Base-by-base conservation (phyloP, 805 yeast species). In the Pachysolen tannophilus region DNA sequence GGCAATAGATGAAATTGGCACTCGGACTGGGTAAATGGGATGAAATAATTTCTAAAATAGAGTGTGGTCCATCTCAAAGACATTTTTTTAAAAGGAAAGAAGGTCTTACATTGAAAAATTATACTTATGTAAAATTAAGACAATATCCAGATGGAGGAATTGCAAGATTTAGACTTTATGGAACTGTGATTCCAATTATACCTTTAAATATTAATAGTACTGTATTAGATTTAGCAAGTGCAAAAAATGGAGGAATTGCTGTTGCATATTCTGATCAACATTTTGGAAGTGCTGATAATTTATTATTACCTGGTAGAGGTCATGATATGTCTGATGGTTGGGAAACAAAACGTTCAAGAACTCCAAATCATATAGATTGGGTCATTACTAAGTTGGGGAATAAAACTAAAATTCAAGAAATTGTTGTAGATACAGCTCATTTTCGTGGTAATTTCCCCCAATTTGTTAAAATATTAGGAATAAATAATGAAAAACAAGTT, bases 141-240 rank as follows among this genome's bases (percentile, higher is more conserved):
- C 87, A 86, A 95, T 90, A 82, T 60, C 97, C 98, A 18, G 97
- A 90, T 56, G 98, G 98, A 35, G 98, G 98, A 19, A 88, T 90
- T 59, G 95, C 97, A 8, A 72, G 98, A 44, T 88, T 90, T 67
- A 73, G 95, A 54, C 67, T 86, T 32, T 90, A 82, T 54, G 98
- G 97, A 15, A 63, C 69, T 26, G 95, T 88, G 8, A 64, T 75
- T 6, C 87, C 95, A n/a, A 69, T 79, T 28, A 60, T 71, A 34
- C 77, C 85, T 9, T n/a, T n/a, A n/a, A 53, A 53, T 26, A 76
- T 71, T 44, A 42, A 48, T 16, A 40, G 57, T 21, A 56, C 65
- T 18, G 62, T 65, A 3, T 45, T 82, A 29, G 97, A 90, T 54
- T 67, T 80, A 43, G 97, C 97, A 1, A 72, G 78, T 35, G 94